Evolutionary conservation across 441 rosid species (phyloP).

Genomic region (Arabidopsis hybrid): DNA sequence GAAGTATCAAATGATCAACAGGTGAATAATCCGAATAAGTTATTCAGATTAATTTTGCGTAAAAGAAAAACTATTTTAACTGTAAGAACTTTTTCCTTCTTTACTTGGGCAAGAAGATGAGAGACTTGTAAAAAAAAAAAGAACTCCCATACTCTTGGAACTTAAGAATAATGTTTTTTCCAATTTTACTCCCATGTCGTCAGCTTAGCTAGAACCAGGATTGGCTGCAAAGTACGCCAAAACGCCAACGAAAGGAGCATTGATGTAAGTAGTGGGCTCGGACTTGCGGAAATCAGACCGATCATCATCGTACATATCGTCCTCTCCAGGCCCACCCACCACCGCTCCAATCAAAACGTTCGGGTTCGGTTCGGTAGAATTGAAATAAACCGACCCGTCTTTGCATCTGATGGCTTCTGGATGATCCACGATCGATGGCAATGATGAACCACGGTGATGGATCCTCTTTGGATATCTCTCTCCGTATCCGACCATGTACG

Average conservation of each 20-base stretch:
- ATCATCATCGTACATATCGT: conserved; percentile 70
- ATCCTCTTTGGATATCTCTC: conserved; percentile 72
- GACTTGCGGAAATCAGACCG: conserved; percentile 78
- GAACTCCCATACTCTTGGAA: conserved; percentile 11
- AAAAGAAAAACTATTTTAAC: neutral
- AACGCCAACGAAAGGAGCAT: conserved; percentile 95
- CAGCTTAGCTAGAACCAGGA: conserved; percentile 47
- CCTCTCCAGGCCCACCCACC: conserved; percentile 88
- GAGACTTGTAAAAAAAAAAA: conserved; percentile 50
- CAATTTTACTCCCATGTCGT: neutral
- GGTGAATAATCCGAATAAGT: conserved; percentile 32
- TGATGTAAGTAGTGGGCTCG: conserved; percentile 93
- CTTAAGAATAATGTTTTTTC: neutral
- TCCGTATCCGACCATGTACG: conserved; percentile 95
- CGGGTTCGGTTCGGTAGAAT: conserved; percentile 71
- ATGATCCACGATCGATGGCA: conserved; percentile 73
- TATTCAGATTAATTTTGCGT: conserved; percentile 4
- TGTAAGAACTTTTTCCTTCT: conserved; percentile 54
- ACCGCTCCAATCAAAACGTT: conserved; percentile 79
- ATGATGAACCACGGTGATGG: conserved; percentile 90
- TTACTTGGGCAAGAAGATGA: conserved; percentile 52
- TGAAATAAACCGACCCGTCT: conserved; percentile 76
- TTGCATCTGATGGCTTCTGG: conserved; percentile 70
- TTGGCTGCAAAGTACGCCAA: conserved; percentile 92
- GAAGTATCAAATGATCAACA: neutral